Base-by-base conservation (phyloP, 2,329 filamentous ascomycete species). In the Claviceps monticola region DNA sequence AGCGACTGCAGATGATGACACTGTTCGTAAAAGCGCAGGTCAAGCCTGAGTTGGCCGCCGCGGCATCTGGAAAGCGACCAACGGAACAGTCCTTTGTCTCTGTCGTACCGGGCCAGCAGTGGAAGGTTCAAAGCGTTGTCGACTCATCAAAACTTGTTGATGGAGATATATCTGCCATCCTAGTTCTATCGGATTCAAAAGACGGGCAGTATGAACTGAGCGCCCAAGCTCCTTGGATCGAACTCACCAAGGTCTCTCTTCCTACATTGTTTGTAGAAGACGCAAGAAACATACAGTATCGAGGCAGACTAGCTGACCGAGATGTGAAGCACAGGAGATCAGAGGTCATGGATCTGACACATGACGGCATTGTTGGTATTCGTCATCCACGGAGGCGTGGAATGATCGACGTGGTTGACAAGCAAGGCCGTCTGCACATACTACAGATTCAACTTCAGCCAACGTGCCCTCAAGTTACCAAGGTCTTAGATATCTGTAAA, bases 211-310 rank as follows among this genome's bases (percentile, higher is more conserved):
- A 79, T 46, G 80, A 85, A 60, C 66, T 91, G 16, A 86, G 82
- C 57, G 69, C 87, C 9, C 85, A 89, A 64, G 84, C 84, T 5
- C 85, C 84, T 0, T 90, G 86, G 86, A 82, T 83, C 53, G 76
- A 77, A 50, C 72, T 85, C 13, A 79, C 82, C n/a, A 80, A 80
- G 44, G 68, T 89, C n/a, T 70, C 75, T 0, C 66, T 88, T 2
- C 82, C 84, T 2, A 58, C 74, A 29, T 68, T 88, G 19, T 74
- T 74, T 54, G 64, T 80, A 21, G 75, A 82, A 52, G 80, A 84
- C 56, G 71, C 76, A 26, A 74, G 78, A 58, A 78, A 74, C 53
- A 68, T 86, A 39, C 78, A 79, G 50, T 79, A 78, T 55, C 67
- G 71, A 47, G 73, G 74, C 17, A 74, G 75, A 44, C 68, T 69